Evolutionary conservation across 2,329 filamentous ascomycete genomes (phyloP).

Genomic region (Thelonectria discophora): DNA sequence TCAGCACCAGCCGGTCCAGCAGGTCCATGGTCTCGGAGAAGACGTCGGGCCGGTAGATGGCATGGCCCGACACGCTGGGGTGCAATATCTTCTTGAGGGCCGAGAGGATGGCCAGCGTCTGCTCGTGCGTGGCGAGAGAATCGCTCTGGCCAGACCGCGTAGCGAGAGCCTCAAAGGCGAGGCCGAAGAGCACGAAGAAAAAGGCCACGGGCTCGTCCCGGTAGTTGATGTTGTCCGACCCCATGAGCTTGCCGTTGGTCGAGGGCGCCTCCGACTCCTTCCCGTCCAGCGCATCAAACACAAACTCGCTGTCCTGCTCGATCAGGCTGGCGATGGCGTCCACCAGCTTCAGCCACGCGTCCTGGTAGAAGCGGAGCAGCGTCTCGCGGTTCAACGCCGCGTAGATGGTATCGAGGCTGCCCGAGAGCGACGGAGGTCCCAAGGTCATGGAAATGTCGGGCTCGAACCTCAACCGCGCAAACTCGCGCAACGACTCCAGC

Average conservation of each 20-base stretch:
- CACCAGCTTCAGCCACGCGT: conserved; percentile 94
- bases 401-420: conserved; percentile 92
- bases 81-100: conserved; percentile 95
- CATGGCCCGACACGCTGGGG: conserved; percentile 93
- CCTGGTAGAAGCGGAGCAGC: conserved; percentile 93
- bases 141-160: conserved; percentile 68
- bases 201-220: conserved; percentile 97
- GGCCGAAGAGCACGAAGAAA: conserved; percentile 97
- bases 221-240: conserved; percentile 93
- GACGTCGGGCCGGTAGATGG: conserved; percentile 94
- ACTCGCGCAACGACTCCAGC: conserved; percentile 92
- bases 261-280: conserved; percentile 67
- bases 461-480: conserved; percentile 91
- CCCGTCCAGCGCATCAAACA: conserved; percentile 95
- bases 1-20: conserved; percentile 89
- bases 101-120: conserved; percentile 87
- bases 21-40: conserved; percentile 98
- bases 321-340: conserved; percentile 97
- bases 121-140: conserved; percentile 73
- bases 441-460: conserved; percentile 94
- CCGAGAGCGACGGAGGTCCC: conserved; percentile 81
- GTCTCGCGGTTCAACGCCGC: conserved; percentile 95
- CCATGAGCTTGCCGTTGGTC: conserved; percentile 64
- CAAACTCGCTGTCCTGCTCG: conserved; percentile 96
- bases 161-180: conserved; percentile 94